Base-by-base conservation (phyloP, 208 protist species). In the Angomonas ambiguus region DNA sequence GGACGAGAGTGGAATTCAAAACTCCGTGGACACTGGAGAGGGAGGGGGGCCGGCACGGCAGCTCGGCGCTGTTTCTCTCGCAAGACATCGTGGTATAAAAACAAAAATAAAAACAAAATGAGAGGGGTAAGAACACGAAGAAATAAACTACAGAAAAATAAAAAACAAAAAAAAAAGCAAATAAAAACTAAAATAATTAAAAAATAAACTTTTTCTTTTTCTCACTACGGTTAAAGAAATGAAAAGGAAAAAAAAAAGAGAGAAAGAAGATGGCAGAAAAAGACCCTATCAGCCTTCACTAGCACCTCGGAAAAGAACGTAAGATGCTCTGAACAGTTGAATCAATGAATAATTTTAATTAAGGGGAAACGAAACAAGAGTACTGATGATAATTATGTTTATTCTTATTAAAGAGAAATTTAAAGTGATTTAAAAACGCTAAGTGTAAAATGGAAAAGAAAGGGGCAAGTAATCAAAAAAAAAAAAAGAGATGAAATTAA, bases 171-270 rank as follows among this genome's bases (percentile, higher is more conserved):
- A 5, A 45, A 62, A 48, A 62, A 45, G 3, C 38, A 25, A 32
- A 25, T 25, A 45, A 2, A 62, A 62, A 45, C 6, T 41, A 27
- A 62, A 2, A 45, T n/a, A 3, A 18, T 6, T 49, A 62, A 45
- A 62, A 18, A 27, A 2, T 41, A 27, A 45, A 27, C 6, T 41
- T 41, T 41, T 41, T 56, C 5, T 20, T 30, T 30, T 20, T 66
- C 16, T 59, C 13, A 22, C 24, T 45, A 67, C 58, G 32, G 62
- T 4, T 38, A 67, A 27, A 38, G 5, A 69, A 11, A 34, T 33
- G 8, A 56, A 41, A 69, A 51, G 45, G 35, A 41, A 71, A 30
- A 51, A 6, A 30, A 61, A 55, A 62, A 65, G 41, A 38, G 49
- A 65, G 42, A 57, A 61, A n/a, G n/a, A n/a, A n/a, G n/a, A n/a